Percentiles rank a stretch among this genome's conserved stretches.
phyloP scores from a whole-genome alignment of 371 early-diverging fungal species.

The Mortierella sp. region DNA sequence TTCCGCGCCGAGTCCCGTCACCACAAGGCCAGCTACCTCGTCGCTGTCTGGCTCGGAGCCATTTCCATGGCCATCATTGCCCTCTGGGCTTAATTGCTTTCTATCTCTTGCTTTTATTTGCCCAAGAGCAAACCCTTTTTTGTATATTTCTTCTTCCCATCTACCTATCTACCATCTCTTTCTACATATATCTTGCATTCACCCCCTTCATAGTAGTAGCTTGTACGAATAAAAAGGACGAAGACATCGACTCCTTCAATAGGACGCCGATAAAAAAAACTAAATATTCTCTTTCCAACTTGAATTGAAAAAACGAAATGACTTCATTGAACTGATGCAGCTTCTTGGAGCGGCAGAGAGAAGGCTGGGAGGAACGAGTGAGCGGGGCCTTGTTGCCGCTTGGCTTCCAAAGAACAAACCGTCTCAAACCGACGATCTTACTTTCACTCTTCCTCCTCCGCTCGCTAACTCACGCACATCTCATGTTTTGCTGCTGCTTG shows the following conservation, averaged over 20 bases:
- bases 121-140: background rate
- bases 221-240: slow-evolving; percentile 3
- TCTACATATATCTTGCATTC: background rate
- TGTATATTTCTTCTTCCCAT: background rate
- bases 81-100: slow-evolving; percentile 75
- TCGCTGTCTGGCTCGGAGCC: slow-evolving; percentile 76
- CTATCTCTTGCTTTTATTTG: background rate
- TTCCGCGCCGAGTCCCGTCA: slow-evolving; percentile 61
- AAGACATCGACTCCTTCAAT: background rate
- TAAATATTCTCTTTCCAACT: background rate
- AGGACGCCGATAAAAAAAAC: background rate
- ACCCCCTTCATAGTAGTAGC: background rate
- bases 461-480: too few species aligned
- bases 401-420: too few species aligned
- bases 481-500: too few species aligned
- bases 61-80: slow-evolving; percentile 83
- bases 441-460: too few species aligned
- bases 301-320: background rate
- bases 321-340: too few species aligned
- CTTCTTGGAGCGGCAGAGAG: too few species aligned
- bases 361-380: too few species aligned
- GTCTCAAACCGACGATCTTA: too few species aligned
- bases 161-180: background rate
- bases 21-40: slow-evolving; percentile 64
- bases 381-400: too few species aligned